phyloP scores from a whole-genome alignment of 768 basidiomycete genomes.

The Agaricus blazei region DNA sequence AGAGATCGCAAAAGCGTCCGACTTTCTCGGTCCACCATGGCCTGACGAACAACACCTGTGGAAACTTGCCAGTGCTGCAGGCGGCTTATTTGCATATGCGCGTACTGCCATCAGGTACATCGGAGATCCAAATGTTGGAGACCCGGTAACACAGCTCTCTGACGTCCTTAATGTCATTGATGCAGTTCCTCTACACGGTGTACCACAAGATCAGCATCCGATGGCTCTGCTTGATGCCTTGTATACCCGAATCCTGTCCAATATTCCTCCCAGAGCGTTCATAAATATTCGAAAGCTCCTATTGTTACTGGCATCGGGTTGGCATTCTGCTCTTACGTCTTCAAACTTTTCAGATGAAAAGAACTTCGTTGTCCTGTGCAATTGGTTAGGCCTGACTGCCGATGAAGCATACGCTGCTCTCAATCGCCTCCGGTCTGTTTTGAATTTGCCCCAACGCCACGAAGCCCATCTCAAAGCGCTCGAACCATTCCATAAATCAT shows the following conservation, averaged over 20 bases:
- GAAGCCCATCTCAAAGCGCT: no score
- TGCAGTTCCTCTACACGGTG: background rate
- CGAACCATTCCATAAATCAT: background rate
- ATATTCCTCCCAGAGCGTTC: background rate
- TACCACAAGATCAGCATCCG: background rate
- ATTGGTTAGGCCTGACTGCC: background rate
- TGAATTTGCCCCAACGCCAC: no score
- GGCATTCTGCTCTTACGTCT: background rate
- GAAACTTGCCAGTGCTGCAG: background rate
- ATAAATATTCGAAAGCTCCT: background rate
- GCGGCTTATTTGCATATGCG: background rate
- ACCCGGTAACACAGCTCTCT: background rate
- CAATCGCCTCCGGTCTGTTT: no score
- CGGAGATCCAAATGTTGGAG: background rate
- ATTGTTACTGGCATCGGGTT: background rate
- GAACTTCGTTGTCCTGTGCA: background rate
- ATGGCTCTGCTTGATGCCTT: slow-evolving; percentile 8
- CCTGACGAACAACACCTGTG: background rate
- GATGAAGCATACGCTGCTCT: no score
- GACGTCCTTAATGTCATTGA: slow-evolving; percentile 3
- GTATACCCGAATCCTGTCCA: slow-evolving; percentile 1
- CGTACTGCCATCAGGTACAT: background rate
- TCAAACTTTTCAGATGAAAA: no score
- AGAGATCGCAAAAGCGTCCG: no score
- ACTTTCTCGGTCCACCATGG: background rate